These are phyloP conservation scores for Medicago arabica DNA, from an alignment of 306 rosid genomes.

Conservation along the genomic window DNA sequence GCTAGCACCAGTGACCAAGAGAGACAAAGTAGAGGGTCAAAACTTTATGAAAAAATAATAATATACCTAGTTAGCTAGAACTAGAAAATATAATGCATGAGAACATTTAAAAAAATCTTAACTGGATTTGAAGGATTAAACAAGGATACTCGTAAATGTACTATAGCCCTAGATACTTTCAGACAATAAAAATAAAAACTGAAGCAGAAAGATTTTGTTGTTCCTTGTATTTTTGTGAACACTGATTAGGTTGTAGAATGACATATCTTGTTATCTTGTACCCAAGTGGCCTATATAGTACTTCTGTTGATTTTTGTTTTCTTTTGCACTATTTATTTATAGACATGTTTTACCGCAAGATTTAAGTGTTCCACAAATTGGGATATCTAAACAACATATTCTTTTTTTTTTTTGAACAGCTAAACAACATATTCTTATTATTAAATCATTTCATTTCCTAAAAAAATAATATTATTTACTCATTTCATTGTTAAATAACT, in stretches of 20 bases:
- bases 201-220: not conserved
- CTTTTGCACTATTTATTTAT: not conserved
- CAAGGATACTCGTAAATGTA: not conserved
- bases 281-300: not conserved
- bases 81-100: not conserved
- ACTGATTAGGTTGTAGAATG: not conserved
- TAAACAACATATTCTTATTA: too few relatives aligned
- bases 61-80: not conserved
- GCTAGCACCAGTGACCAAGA: not conserved
- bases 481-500: too few relatives aligned
- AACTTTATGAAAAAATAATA: not conserved
- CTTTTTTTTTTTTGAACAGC: too few relatives aligned
- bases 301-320: not conserved
- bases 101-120: not conserved
- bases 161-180: not conserved
- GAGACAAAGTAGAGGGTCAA: not conserved
- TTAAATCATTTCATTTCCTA: too few relatives aligned
- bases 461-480: too few relatives aligned
- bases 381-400: too few relatives aligned
- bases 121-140: not conserved
- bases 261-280: not conserved
- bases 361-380: not conserved
- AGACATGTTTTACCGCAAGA: not conserved
- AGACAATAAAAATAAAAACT: not conserved
- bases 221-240: not conserved